These are phyloP conservation scores for Xylaria sp. DNA, from an alignment of 2,329 filamentous ascomycete species.

Conservation along the genomic window DNA sequence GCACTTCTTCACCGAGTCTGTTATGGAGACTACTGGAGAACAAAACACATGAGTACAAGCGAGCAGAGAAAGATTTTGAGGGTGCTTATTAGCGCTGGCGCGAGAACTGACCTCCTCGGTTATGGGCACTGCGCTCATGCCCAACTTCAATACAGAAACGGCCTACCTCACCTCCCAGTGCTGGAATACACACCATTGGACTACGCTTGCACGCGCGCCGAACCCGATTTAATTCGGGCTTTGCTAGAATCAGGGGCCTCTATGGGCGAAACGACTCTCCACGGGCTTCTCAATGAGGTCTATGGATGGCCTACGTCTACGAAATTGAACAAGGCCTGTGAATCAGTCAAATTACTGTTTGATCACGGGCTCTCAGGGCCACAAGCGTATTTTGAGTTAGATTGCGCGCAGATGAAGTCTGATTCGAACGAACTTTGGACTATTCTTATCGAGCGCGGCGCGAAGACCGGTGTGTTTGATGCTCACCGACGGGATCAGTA, in stretches of 20 bases:
- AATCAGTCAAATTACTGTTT: background rate
- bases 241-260: constrained; percentile 9
- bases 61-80: background rate
- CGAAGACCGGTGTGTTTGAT: background rate
- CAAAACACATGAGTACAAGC: background rate
- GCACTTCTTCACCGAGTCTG: background rate
- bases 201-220: background rate
- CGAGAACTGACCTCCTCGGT: background rate
- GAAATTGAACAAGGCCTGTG: background rate
- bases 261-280: background rate
- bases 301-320: background rate
- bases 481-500: constrained; percentile 10
- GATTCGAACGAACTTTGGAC: constrained; percentile 14
- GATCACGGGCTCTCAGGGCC: constrained; percentile 4
- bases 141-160: background rate
- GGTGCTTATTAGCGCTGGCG: background rate
- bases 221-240: background rate
- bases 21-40: background rate
- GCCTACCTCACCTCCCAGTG: background rate
- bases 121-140: background rate
- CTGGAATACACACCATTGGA: constrained; percentile 3
- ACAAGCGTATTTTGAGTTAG: background rate
- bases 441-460: constrained; percentile 3
- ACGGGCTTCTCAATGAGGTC: background rate
- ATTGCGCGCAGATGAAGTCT: background rate